Evolutionary conservation across 768 basidiomycete species (phyloP).

Genomic region (Amanita fuliginea): DNA sequence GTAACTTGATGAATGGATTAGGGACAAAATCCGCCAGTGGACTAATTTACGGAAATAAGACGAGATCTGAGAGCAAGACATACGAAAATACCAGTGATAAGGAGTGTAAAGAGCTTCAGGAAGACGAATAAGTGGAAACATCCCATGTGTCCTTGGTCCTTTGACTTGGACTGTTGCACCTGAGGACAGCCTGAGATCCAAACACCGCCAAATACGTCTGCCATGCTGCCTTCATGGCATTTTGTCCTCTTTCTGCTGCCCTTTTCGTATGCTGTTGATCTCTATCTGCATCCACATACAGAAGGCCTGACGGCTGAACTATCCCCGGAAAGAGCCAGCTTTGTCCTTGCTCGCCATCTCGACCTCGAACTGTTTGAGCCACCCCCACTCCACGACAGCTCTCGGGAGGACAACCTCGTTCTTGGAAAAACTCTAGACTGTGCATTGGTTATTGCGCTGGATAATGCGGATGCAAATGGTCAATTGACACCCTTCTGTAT

Average conservation of each 20-base stretch:
- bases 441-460: conserved; percentile 43
- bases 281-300: conserved; percentile 46
- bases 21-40: conserved; percentile 2
- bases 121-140: conserved; percentile 6
- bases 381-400: conserved; percentile 21
- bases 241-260: conserved; percentile 22
- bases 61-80: background rate
- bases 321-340: conserved; percentile 43
- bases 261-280: conserved; percentile 38
- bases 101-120: conserved; percentile 6
- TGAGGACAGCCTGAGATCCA: conserved; percentile 5
- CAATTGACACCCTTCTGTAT: conserved; percentile 8
- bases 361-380: conserved; percentile 59
- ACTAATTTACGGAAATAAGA: conserved; percentile 5
- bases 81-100: conserved; percentile 8
- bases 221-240: conserved; percentile 17
- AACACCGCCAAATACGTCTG: conserved; percentile 20
- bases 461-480: conserved; percentile 49
- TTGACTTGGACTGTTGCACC: background rate
- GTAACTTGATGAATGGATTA: conserved; percentile 7
- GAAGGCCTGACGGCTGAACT: conserved; percentile 26
- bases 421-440: conserved; percentile 44
- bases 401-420: conserved; percentile 32
- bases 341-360: conserved; percentile 56
- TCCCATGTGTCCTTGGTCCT: background rate